Base-by-base conservation (phyloP, 306 rosid genomes). In the Trifolium pratense region DNA sequence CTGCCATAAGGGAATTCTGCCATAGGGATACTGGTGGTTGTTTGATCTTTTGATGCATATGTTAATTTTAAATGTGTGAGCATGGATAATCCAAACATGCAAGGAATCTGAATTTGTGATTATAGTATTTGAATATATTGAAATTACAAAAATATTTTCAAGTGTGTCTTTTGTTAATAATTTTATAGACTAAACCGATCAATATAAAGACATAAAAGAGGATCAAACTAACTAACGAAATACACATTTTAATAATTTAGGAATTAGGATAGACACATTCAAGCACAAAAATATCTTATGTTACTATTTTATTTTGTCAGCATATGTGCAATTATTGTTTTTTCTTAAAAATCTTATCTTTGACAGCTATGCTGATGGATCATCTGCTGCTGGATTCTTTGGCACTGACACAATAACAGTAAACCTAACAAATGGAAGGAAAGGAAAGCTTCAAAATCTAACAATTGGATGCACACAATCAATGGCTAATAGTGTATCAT, bases 401-500 rank as follows among this genome's bases (percentile, higher is more conserved):
- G 96, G 93, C 13, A 79, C 40, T 2, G 99, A 94, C 62, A 83
- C 82, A 0, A n/a, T 94, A 51, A 77, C 89, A 6, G 80, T 88
- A n/a, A 26, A 39, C 68, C 83, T 82, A 34, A 53, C 80, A 32
- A 71, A 77, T 79, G 92, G 91, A 5, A 71, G 13, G 68, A 70
- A 75, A n/a, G 76, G 57, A 25, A 81, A 76, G 57, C 69, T 91
- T 8, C 14, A 34, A 0, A 34, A 91, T 37, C 49, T 81, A 25
- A 21, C 90, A 37, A 40, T 91, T 53, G 98, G 98, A 0, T 94
- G 98, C 87, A 88, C 98, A 17, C 67, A 68, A 64, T 26, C 85
- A 1, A n/a, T 60, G 2, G 2, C 7, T 0, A 9, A 23, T 4
- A 88, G 85, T 7, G 1, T 11, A 12, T 31, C 57, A 53, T 66